Base-by-base conservation (phyloP, 1,139 yeast genomes). In the Kurtzmaniella quercitrusa region DNA sequence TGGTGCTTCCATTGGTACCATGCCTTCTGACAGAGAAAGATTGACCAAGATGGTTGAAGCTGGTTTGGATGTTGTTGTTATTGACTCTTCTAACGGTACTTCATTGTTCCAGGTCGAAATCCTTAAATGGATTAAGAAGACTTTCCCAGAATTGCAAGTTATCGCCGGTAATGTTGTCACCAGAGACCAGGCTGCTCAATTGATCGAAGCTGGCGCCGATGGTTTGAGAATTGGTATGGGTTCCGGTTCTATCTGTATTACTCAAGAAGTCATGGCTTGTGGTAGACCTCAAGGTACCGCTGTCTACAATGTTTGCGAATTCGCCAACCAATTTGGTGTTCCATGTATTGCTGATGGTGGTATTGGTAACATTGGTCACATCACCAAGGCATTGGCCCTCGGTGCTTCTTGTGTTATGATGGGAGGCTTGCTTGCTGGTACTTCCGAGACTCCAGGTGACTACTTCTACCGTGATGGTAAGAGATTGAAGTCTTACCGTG, bases 261-360 rank as follows among this genome's bases (percentile, higher is more conserved):
- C 98, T 45, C 98, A 94, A 75, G 99, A 93, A 74, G 98, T 93
- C 48, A 93, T 93, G 99, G 98, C 99, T 42, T 95, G 96, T 74
- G 99, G 99, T 71, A 91, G 98, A 79, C 98, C 99, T 47, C 98
- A 94, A 77, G 99, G 98, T 72, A 88, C 96, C 50, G 96, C 96
- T 47, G 96, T 88, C 44, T 88, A 78, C 74, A 82, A 80, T 50
- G 96, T 88, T 42, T 76, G 89, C 49, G 91, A 88, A 71, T 87
- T 88, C 63, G 91, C 96, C 55, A 82, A 81, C 68, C 76, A 80
- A 64, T 88, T 88, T 61, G 96, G 96, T 60, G 91, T 88, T 52
- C 96, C 96, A 60, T 87, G 96, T 72, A 89, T 93, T 57, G 99
- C 99, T 54, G 99, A 93, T 66, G 99, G 99, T 78, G 99, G 99